Conservation (phyloP, 306 rosid species). For the Rosa lucieae region DNA sequence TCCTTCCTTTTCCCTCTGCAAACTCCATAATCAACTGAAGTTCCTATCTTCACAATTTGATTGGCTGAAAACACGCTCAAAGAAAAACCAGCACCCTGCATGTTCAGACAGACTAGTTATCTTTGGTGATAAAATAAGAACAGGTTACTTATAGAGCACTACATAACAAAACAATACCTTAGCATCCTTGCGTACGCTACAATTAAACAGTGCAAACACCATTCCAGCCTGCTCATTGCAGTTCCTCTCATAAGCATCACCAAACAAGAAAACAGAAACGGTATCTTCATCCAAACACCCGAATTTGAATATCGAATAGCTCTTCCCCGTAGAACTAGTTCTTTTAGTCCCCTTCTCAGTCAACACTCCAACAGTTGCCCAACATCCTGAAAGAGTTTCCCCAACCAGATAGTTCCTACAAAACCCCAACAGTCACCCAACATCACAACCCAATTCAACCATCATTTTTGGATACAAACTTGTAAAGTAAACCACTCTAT, state of each 20-base stretch:
- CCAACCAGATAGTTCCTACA: conserved; percentile 72
- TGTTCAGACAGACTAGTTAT: conserved; percentile 6
- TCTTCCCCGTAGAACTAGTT: conserved; percentile 71
- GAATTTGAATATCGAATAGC: conserved; percentile 69
- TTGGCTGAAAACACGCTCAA: conserved; percentile 61
- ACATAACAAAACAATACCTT: conserved; percentile 39
- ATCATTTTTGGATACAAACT: neutral
- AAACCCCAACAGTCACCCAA: conserved; percentile 10
- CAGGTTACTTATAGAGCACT: neutral
- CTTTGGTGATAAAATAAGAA: neutral
- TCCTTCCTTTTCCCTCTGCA: conserved; percentile 80
- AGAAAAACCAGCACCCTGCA: conserved; percentile 85
- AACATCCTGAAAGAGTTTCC: conserved; percentile 70
- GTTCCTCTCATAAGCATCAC: conserved; percentile 77
- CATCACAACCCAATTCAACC: conserved; percentile 10
- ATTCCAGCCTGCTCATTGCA: conserved; percentile 57
- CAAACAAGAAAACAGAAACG: conserved; percentile 77
- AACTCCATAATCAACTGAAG: conserved; percentile 84
- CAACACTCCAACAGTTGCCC: conserved; percentile 89
- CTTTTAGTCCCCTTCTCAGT: conserved; percentile 68
- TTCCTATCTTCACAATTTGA: conserved; percentile 79
- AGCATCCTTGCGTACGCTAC: conserved; percentile 71
- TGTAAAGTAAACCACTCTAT: neutral
- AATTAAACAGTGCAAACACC: conserved; percentile 71
- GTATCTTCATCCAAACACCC: conserved; percentile 71